These are phyloP conservation scores for Calycina herbarum DNA, from an alignment of 2,329 filamentous ascomycete genomes.

Conservation along the genomic window DNA sequence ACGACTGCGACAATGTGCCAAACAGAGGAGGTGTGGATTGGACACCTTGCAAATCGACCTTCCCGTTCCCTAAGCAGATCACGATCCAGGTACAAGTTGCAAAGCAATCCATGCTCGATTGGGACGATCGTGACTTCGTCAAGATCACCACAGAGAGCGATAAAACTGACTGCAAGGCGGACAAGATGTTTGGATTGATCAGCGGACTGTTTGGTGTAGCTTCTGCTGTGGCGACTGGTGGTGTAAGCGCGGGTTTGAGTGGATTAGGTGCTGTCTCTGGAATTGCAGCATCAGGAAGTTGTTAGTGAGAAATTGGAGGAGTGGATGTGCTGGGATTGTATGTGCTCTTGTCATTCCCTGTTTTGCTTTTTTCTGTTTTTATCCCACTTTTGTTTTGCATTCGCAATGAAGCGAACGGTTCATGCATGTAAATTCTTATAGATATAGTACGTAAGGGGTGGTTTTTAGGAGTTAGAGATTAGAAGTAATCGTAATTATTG, in stretches of 20 bases:
- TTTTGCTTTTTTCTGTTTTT: too few relatives aligned
- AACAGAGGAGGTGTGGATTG: neutral
- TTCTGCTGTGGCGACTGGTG: slow-evolving; percentile 6
- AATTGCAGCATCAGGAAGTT: neutral
- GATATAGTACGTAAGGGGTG: too few relatives aligned
- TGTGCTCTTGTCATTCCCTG: too few relatives aligned
- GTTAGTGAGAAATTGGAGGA: neutral
- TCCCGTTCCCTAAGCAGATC: slow-evolving; percentile 5
- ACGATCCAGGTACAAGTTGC: neutral
- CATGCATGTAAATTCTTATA: too few relatives aligned
- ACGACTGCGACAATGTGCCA: neutral
- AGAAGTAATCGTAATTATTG: too few relatives aligned
- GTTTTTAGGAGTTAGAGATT: too few relatives aligned
- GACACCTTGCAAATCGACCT: neutral
- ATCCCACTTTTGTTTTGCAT: too few relatives aligned
- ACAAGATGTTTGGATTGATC: neutral
- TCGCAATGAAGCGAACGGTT: too few relatives aligned
- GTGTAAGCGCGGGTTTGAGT: neutral
- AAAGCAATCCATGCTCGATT: neutral
- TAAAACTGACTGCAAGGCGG: neutral
- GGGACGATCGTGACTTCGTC: neutral
- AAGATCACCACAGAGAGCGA: neutral
- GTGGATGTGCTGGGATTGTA: too few relatives aligned
- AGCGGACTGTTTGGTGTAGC: neutral
- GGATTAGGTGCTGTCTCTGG: slow-evolving; percentile 7